Percentiles rank a stretch among this genome's conserved stretches.
phyloP scores from a whole-genome alignment of 2,329 filamentous ascomycete genomes.

The Canariomyces notabilis region DNA sequence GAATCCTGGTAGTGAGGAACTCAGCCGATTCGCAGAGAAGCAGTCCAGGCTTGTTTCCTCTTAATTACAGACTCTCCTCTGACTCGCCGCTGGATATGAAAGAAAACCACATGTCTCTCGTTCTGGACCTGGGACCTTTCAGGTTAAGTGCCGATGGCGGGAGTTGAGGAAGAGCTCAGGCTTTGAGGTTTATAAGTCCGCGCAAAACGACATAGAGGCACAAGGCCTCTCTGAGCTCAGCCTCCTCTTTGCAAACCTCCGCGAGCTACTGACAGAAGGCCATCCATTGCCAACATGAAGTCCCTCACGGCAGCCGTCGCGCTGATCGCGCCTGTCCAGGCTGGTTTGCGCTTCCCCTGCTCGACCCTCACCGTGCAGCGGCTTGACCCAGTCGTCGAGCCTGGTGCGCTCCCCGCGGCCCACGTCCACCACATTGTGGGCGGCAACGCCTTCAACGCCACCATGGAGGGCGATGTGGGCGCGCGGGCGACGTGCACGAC shows the following conservation, averaged over 20 bases:
- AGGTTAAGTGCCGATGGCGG: neutral
- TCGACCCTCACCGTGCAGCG: constrained; percentile 27
- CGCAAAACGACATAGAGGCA: too few species aligned
- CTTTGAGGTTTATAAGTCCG: too few species aligned
- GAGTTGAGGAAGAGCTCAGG: too few species aligned
- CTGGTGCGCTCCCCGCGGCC: constrained; percentile 20
- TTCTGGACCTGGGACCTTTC: neutral
- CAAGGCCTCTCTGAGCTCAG: neutral
- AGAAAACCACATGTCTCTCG: too few species aligned
- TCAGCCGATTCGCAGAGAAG: too few species aligned
- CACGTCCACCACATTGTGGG: constrained; percentile 26
- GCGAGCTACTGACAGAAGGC: neutral
- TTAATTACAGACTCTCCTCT: neutral
- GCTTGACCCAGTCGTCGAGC: constrained; percentile 25
- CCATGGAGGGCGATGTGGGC: constrained; percentile 24
- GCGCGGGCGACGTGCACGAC: constrained; percentile 26
- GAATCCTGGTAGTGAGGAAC: too few species aligned
- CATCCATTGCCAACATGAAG: neutral
- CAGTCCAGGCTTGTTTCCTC: neutral
- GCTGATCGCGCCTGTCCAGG: constrained; percentile 18
- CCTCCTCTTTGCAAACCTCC: neutral
- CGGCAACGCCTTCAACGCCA: constrained; percentile 27
- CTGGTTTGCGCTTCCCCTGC: constrained; percentile 28
- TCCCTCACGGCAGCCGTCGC: neutral
- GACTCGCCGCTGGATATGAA: neutral